Evolutionary conservation across 805 yeast species (phyloP).

Genomic region (Cyberlindnera americana): DNA sequence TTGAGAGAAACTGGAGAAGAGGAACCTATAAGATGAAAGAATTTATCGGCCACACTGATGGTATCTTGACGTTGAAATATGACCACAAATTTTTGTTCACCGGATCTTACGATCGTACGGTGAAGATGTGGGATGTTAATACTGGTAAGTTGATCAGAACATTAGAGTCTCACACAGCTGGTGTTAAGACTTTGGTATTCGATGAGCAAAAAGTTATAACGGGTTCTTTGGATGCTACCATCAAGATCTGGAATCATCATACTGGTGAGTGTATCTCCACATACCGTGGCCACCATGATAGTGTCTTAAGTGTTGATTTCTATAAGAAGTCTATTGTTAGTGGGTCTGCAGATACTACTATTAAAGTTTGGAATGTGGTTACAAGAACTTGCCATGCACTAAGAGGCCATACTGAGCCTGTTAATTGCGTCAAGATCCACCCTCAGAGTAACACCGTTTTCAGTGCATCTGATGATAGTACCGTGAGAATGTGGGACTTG

Average conservation of each 20-base stretch:
- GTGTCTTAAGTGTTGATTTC: slow-evolving; percentile 82
- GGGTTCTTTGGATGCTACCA: slow-evolving; percentile 87
- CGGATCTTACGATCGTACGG: slow-evolving; percentile 87
- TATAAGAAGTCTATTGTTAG: slow-evolving; percentile 78
- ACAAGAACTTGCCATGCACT: slow-evolving; percentile 88
- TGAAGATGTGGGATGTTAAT: slow-evolving; percentile 89
- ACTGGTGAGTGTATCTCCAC: slow-evolving; percentile 94
- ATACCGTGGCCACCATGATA: slow-evolving; percentile 86
- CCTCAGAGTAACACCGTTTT: slow-evolving; percentile 72
- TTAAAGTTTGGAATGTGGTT: slow-evolving; percentile 96
- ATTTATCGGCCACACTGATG: slow-evolving; percentile 82
- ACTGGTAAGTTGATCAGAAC: slow-evolving; percentile 75
- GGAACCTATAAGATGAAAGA: slow-evolving; percentile 63
- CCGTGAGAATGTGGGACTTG: slow-evolving; percentile 94
- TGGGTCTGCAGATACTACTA: slow-evolving; percentile 89
- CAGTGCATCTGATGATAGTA: slow-evolving; percentile 88
- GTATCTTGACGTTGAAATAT: slow-evolving; percentile 84
- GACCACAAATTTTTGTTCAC: slow-evolving; percentile 78
- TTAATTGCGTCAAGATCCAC: slow-evolving; percentile 85
- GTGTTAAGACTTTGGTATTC: slow-evolving; percentile 79
- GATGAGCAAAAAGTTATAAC: slow-evolving; percentile 88
- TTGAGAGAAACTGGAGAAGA: slow-evolving; percentile 93
- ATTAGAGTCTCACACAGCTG: slow-evolving; percentile 85
- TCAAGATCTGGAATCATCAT: slow-evolving; percentile 93
- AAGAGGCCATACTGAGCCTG: slow-evolving; percentile 92